Conservation (phyloP, 495 filamentous ascomycete species). For the Neurospora pannonica region DNA sequence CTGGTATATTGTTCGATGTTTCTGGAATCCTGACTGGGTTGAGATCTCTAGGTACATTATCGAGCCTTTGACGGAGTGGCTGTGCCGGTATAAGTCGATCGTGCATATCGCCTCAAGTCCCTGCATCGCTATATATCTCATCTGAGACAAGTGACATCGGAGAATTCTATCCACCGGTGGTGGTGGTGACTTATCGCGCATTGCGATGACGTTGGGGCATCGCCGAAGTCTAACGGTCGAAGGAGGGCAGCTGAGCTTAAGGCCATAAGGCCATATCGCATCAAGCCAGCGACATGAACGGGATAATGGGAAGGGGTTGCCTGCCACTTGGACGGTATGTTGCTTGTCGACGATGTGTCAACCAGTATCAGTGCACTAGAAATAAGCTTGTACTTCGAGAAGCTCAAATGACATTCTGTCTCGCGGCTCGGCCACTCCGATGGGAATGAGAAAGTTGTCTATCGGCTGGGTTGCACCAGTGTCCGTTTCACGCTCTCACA, state of each 20-base stretch:
- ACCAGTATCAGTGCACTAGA: background rate
- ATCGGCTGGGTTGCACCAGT: background rate
- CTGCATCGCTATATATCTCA: background rate
- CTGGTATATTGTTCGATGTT: background rate
- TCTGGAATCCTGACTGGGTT: background rate
- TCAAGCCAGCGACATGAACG: background rate
- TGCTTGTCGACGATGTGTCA: background rate
- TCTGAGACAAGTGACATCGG: background rate
- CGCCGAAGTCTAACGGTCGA: background rate
- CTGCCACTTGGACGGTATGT: background rate
- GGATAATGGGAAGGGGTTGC: background rate
- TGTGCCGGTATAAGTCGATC: background rate
- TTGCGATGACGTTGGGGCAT: background rate
- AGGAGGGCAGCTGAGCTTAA: background rate
- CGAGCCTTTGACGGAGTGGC: background rate
- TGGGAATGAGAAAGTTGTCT: background rate
- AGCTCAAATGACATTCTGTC: background rate
- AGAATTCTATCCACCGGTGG: background rate
- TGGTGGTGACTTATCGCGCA: background rate
- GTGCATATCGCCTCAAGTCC: background rate
- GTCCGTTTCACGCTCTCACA: background rate
- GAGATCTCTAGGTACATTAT: background rate
- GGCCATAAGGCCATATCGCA: background rate
- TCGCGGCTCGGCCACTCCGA: background rate
- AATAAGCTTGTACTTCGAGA: background rate